These are phyloP conservation scores for Leptomonas seymouri DNA, from an alignment of 208 protist species.

Conservation along the genomic window DNA sequence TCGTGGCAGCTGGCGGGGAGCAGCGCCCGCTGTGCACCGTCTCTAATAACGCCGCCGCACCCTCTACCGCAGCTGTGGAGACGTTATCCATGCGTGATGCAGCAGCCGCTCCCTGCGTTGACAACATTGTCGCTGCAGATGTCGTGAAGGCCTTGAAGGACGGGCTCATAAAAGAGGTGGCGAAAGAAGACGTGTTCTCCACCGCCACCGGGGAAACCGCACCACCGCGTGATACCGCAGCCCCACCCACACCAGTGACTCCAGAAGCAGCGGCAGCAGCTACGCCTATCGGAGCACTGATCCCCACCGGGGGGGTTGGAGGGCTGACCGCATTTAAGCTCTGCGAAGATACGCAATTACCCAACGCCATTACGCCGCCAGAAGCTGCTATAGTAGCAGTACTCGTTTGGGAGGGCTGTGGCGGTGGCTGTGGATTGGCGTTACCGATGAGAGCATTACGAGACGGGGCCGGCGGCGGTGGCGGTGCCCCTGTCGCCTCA, in stretches of 20 bases:
- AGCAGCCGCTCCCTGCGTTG: not conserved
- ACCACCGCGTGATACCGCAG: not conserved
- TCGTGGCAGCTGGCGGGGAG: too few species aligned
- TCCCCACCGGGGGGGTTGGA: not conserved
- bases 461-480: slow-evolving; percentile 20
- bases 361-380: not conserved
- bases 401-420: not conserved
- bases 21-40: too few species aligned
- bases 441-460: not conserved
- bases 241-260: not conserved
- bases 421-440: not conserved
- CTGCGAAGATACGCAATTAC: not conserved
- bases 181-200: not conserved
- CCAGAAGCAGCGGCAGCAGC: not conserved
- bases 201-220: not conserved
- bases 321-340: slow-evolving; percentile 2
- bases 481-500: slow-evolving; percentile 26
- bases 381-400: not conserved
- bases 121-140: slow-evolving; percentile 24
- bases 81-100: not conserved
- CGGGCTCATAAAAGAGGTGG: not conserved
- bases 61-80: not conserved
- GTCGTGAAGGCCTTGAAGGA: slow-evolving; percentile 32
- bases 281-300: slow-evolving; percentile 1
- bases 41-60: not conserved